phyloP scores from a whole-genome alignment of 1,284 basidiomycete species.

The Marasmius oreades region DNA sequence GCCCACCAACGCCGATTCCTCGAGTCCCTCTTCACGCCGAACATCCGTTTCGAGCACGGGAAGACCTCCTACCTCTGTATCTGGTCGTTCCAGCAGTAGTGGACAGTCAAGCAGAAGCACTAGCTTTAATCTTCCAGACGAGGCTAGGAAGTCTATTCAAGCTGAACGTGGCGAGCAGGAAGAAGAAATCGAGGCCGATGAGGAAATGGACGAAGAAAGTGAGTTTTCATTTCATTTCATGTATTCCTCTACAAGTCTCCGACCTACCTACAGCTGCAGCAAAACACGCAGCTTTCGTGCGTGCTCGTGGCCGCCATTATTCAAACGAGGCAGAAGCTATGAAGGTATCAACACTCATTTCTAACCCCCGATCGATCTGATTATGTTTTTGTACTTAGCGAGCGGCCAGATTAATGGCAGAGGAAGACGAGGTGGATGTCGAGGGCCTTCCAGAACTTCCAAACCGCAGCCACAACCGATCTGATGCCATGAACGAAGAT shows the following conservation, averaged over 20 bases:
- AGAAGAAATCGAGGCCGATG: conserved; percentile 68
- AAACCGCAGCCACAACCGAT: neutral
- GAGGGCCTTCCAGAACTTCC: conserved; percentile 3
- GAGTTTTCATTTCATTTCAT: conserved; percentile 14
- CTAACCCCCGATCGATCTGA: neutral
- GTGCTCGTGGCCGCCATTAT: conserved; percentile 82
- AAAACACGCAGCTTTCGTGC: conserved; percentile 81
- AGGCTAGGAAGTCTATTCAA: conserved; percentile 56
- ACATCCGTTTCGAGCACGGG: conserved; percentile 73
- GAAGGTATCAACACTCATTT: conserved; percentile 54
- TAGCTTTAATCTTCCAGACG: conserved; percentile 75
- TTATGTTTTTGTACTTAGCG: conserved; percentile 38
- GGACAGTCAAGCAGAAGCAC: conserved; percentile 74
- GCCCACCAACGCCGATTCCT: conserved; percentile 46
- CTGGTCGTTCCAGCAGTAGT: conserved; percentile 50
- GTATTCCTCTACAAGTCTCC: conserved; percentile 4
- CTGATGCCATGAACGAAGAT: neutral
- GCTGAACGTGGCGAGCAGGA: conserved; percentile 43
- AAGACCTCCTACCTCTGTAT: conserved; percentile 38
- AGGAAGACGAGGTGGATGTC: conserved; percentile 60
- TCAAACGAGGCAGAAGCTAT: conserved; percentile 91
- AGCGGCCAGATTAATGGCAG: conserved; percentile 59
- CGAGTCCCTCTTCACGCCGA: conserved; percentile 72
- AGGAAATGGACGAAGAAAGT: conserved; percentile 88
- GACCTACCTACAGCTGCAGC: conserved; percentile 54